Evolutionary conservation across 805 yeast genomes (phyloP).

Genomic region (Yarrowia sp.): DNA sequence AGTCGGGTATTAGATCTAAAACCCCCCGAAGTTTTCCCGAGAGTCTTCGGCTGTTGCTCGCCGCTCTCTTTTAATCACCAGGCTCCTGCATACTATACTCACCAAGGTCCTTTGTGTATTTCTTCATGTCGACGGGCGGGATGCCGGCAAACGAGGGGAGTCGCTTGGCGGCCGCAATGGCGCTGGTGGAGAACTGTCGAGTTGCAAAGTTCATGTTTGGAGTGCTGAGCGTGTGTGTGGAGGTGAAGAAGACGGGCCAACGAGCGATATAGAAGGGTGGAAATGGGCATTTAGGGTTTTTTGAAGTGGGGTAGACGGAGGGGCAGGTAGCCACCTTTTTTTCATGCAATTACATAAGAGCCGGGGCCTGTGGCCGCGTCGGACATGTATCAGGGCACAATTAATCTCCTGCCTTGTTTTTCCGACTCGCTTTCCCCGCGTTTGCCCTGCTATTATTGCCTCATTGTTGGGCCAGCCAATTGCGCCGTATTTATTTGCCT

Average conservation of each 20-base stretch:
- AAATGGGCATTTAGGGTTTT: neutral
- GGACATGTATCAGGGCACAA: neutral
- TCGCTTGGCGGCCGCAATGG: conserved; percentile 29
- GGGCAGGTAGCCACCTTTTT: neutral
- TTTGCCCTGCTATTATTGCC: neutral
- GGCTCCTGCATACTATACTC: conserved; percentile 9
- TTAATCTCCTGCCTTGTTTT: neutral
- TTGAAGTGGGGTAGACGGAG: neutral
- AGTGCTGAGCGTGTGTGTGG: neutral
- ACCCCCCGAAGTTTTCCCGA: neutral
- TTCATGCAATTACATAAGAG: neutral
- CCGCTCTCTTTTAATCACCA: neutral
- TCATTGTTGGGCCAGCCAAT: neutral
- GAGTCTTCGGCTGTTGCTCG: neutral
- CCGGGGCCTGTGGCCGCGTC: neutral
- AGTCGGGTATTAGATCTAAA: neutral
- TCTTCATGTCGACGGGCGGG: conserved; percentile 36
- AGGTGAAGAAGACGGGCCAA: neutral
- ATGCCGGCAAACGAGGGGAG: conserved; percentile 40
- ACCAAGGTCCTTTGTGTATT: conserved; percentile 35
- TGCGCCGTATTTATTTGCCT: neutral
- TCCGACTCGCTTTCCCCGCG: neutral
- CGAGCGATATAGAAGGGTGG: neutral
- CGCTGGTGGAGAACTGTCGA: conserved; percentile 4
- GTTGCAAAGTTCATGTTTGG: neutral